phyloP scores from a whole-genome alignment of 108 stramenopile genomes.

The Skeletonema menzelii region DNA sequence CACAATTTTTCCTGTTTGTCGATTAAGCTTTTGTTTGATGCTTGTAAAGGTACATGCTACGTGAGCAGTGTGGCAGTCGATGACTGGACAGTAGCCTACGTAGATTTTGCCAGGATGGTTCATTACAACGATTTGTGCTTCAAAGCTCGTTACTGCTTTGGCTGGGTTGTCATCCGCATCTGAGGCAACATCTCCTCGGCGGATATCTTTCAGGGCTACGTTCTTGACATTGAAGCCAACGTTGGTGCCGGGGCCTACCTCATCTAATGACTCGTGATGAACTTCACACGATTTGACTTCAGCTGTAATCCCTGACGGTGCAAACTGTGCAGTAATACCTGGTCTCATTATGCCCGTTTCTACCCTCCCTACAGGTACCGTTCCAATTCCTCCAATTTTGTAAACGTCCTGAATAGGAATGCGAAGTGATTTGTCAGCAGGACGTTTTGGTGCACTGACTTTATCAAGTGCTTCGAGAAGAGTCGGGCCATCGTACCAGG shows the following conservation, averaged over 20 bases:
- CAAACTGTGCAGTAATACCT: slow-evolving; percentile 73
- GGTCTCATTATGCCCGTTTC: slow-evolving; percentile 86
- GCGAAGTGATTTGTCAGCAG: slow-evolving; percentile 89
- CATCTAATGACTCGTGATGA: slow-evolving; percentile 83
- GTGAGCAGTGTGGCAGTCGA: slow-evolving; percentile 95
- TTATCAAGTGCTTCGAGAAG: slow-evolving; percentile 93
- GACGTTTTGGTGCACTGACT: slow-evolving; percentile 81
- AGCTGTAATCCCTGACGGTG: slow-evolving; percentile 65
- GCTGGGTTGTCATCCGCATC: slow-evolving; percentile 84
- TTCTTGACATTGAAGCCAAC: slow-evolving; percentile 93
- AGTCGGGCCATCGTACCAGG: slow-evolving; percentile 93
- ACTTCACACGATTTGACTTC: slow-evolving; percentile 92
- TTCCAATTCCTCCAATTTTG: slow-evolving; percentile 92
- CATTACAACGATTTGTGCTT: slow-evolving; percentile 91
- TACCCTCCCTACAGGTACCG: slow-evolving; percentile 87
- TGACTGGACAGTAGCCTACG: slow-evolving; percentile 88
- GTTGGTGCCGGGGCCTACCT: slow-evolving; percentile 87
- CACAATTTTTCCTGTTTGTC: slow-evolving; percentile 76
- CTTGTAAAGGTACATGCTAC: slow-evolving; percentile 91
- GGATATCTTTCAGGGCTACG: slow-evolving; percentile 87
- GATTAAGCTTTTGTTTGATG: slow-evolving; percentile 83
- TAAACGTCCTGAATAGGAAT: slow-evolving; percentile 90
- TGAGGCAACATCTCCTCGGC: slow-evolving; percentile 83
- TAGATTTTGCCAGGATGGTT: slow-evolving; percentile 81
- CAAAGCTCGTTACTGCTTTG: slow-evolving; percentile 52